Conservation (phyloP, 106 monocot species). For the Acorus gramineus region DNA sequence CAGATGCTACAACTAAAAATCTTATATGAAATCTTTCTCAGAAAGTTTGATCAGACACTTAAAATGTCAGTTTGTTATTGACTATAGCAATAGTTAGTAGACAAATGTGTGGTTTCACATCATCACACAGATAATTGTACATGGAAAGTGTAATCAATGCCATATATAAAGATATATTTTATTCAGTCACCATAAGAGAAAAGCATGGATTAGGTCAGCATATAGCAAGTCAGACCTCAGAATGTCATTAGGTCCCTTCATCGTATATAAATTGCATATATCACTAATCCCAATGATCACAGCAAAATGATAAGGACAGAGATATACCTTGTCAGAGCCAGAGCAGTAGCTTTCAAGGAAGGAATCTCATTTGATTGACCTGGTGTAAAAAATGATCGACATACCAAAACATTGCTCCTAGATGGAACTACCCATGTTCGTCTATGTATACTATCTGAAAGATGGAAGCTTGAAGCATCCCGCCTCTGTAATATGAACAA, state of each 20-base stretch:
- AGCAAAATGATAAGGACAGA: not conserved
- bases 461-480: conserved; percentile 24
- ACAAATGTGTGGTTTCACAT: too few species aligned
- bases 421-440: conserved; percentile 9
- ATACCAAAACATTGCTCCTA: conserved; percentile 20
- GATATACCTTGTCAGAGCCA: conserved; percentile 44
- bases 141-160: too few species aligned
- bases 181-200: too few species aligned
- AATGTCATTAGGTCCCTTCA: not conserved
- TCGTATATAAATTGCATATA: not conserved
- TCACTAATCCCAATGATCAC: not conserved
- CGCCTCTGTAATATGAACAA: conserved; percentile 32
- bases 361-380: conserved; percentile 22
- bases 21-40: too few species aligned
- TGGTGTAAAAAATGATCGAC: conserved; percentile 34
- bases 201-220: too few species aligned
- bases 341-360: conserved; percentile 33
- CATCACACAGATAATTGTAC: too few species aligned
- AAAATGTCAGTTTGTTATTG: too few species aligned
- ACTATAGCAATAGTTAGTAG: too few species aligned
- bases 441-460: conserved; percentile 28
- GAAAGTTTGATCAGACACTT: too few species aligned
- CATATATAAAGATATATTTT: too few species aligned
- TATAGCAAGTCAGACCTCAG: too few species aligned
- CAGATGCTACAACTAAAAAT: too few species aligned